These are phyloP conservation scores for Fusarium piperis DNA, from an alignment of 2,329 filamentous ascomycete species.

Conservation along the genomic window DNA sequence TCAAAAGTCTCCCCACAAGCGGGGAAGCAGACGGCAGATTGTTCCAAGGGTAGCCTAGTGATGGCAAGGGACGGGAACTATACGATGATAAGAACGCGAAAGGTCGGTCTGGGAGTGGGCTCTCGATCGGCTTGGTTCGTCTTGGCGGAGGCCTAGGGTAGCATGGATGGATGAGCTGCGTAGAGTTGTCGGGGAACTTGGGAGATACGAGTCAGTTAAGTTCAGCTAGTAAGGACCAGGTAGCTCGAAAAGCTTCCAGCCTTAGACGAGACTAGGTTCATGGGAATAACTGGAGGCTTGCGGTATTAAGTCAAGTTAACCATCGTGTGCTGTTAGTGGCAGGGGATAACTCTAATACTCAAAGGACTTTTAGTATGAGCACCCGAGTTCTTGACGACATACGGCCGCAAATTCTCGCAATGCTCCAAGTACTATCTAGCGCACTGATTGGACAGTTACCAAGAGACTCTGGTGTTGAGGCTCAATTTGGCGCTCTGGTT, in stretches of 20 bases:
- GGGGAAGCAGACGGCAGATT: not conserved
- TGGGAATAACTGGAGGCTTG: not conserved
- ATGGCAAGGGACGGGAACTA: not conserved
- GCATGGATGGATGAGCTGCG: not conserved
- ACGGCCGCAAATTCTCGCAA: no score
- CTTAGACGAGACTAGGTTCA: accelerated
- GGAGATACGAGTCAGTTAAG: not conserved
- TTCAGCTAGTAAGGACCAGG: not conserved
- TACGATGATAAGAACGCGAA: not conserved
- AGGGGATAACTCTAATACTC: no score
- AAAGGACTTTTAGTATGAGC: no score
- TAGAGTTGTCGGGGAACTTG: not conserved
- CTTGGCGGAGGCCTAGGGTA: not conserved
- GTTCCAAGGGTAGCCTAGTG: slow-evolving; percentile 6
- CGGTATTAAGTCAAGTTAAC: not conserved
- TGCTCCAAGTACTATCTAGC: no score
- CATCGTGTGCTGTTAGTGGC: not conserved
- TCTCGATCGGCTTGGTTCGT: not conserved
- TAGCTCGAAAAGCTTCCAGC: not conserved
- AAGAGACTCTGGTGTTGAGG: no score
- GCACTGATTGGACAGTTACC: no score
- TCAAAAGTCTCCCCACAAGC: not conserved
- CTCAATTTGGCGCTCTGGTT: not conserved
- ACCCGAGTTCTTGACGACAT: no score
- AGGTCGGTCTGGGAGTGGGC: not conserved